These are phyloP conservation scores for Pneumocystis canis DNA, from an alignment of 1,139 yeast species.

Conservation along the genomic window DNA sequence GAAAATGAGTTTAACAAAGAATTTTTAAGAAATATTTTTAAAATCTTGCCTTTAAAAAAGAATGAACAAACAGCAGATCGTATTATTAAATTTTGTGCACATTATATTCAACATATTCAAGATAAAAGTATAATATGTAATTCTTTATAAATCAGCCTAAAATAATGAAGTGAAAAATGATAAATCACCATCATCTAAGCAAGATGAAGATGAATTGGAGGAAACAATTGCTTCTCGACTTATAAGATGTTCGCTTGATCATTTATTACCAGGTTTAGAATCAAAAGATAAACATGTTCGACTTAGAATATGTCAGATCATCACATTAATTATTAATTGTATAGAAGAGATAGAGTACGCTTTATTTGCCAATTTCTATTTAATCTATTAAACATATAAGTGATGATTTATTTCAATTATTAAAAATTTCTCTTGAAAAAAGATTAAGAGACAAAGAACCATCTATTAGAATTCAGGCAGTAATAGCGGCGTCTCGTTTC, in stretches of 20 bases:
- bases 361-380: not conserved
- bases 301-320: conserved; percentile 61
- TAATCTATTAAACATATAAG: conserved; percentile 2
- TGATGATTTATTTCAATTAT: conserved; percentile 49
- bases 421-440: conserved; percentile 46
- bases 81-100: conserved; percentile 44
- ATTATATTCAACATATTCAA: conserved; percentile 14
- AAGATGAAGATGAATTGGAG: conserved; percentile 3
- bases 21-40: not conserved
- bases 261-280: conserved; percentile 58
- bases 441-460: conserved; percentile 71
- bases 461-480: conserved; percentile 65
- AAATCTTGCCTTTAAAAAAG: conserved; percentile 52
- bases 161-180: not conserved
- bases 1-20: not conserved
- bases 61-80: conserved; percentile 65
- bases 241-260: conserved; percentile 47
- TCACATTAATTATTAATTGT: conserved; percentile 58
- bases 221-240: conserved; percentile 25
- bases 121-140: conserved; percentile 1
- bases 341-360: conserved; percentile 52
- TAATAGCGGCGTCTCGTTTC: conserved; percentile 62
- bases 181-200: not conserved
- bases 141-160: not conserved
- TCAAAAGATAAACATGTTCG: conserved; percentile 67